phyloP scores from a whole-genome alignment of 2,329 filamentous ascomycete genomes.

The Nemania sp. region DNA sequence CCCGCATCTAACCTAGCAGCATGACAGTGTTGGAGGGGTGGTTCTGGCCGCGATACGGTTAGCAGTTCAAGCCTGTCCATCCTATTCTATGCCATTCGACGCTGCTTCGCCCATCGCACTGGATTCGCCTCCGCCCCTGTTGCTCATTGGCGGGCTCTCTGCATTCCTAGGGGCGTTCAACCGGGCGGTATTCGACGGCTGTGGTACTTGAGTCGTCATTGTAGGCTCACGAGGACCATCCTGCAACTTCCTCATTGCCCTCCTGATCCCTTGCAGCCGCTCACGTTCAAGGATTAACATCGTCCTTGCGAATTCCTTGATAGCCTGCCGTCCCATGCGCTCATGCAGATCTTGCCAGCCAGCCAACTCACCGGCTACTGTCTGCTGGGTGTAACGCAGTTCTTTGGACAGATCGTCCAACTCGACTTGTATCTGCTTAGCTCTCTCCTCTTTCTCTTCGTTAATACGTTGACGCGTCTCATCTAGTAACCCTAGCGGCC shows the following conservation, averaged over 20 bases:
- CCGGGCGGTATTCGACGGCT: neutral
- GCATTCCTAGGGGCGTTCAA: neutral
- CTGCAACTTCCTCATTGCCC: slow-evolving; percentile 70
- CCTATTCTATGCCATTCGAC: slow-evolving; percentile 28
- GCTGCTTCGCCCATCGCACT: slow-evolving; percentile 28
- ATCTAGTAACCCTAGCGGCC: slow-evolving; percentile 81
- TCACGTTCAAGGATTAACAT: slow-evolving; percentile 82
- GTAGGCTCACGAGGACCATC: slow-evolving; percentile 29
- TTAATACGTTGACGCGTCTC: slow-evolving; percentile 82
- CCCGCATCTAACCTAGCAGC: neutral
- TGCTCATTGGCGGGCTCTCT: neutral
- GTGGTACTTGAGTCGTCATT: neutral
- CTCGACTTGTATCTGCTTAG: slow-evolving; percentile 69
- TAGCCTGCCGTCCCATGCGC: slow-evolving; percentile 71
- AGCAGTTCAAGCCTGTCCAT: slow-evolving; percentile 6
- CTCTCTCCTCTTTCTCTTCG: slow-evolving; percentile 82
- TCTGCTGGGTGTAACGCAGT: slow-evolving; percentile 88
- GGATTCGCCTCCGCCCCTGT: slow-evolving; percentile 27
- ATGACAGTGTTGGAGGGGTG: neutral
- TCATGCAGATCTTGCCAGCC: slow-evolving; percentile 93
- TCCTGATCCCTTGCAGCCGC: slow-evolving; percentile 76
- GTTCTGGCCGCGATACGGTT: too few relatives aligned
- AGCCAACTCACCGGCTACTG: slow-evolving; percentile 87
- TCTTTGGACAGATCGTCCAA: slow-evolving; percentile 77
- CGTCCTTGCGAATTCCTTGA: slow-evolving; percentile 73